Evolutionary conservation across 257 asterid species (phyloP), one percentile per base, ranked within the genome.

Genomic region (Petunia axillaris): DNA sequence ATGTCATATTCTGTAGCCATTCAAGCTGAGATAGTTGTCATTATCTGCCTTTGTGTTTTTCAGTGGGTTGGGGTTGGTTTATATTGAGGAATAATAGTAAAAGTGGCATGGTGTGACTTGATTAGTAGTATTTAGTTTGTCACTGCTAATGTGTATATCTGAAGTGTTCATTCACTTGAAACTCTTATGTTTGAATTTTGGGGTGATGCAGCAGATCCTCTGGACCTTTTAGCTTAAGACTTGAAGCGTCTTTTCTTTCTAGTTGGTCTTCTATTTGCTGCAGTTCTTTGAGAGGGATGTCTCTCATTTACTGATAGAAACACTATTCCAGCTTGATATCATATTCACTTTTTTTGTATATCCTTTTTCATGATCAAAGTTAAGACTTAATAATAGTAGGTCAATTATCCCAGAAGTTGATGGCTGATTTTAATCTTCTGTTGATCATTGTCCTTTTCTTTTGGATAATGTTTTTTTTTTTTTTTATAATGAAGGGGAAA

Each of bases 21-120:
- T 71, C 59, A 71, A 48, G 35, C 25, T 48, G 13, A 71, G 43
- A 71, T 37, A 8, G 58, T 46, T 9, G 44, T 35, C 60, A 48
- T 48, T 71, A 25, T 48, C 48, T 48, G 44, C 77, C 44, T 71
- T 25, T 35, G 25, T 70, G 76, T 70, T 7, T 71, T 71, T 71
- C 60, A 48, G 60, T 48, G 44, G 43, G 13, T 36, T 48, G 13
- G 68, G 13, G 68, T 36, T 36, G 41, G 44, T 71, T 71, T 2
- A 25, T 35, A 44, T 48, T 10, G n/a, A 35, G 77, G 60, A 35
- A 48, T 35, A 59, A 71, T 71, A 48, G 60, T 71, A 35, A 35
- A 35, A 48, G 60, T 71, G 60, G 44, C 77, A 4, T 35, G 5
- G 25, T 71, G 10, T 16, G 11, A 59, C 64, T 59, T 59, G 11